These are phyloP conservation scores for Salicornia ramosissima DNA, from an alignment of 148 eudicot species.

Conservation along the genomic window DNA sequence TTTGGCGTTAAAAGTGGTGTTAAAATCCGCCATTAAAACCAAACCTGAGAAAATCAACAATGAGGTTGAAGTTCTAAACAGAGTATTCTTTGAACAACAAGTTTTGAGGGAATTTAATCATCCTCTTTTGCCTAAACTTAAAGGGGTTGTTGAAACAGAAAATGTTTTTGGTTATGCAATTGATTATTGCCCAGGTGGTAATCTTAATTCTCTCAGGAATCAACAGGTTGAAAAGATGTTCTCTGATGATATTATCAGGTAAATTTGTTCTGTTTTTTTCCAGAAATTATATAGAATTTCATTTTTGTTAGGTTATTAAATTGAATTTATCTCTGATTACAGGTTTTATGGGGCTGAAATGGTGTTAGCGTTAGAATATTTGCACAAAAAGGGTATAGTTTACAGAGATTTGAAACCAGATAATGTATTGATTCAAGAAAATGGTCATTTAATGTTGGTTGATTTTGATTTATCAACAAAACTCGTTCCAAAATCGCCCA, in stretches of 20 bases:
- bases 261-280: neutral
- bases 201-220: conserved; percentile 56
- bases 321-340: neutral
- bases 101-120: conserved; percentile 50
- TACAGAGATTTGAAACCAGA: conserved; percentile 91
- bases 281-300: neutral
- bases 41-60: conserved; percentile 3
- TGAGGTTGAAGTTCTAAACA: conserved; percentile 24
- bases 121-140: conserved; percentile 71
- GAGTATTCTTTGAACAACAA: conserved; percentile 50
- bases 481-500: conserved; percentile 45
- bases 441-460: conserved; percentile 80
- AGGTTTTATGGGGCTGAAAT: conserved; percentile 88
- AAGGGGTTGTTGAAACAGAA: conserved; percentile 54
- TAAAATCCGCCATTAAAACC: conserved; percentile 23
- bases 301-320: too few species aligned
- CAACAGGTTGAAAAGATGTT: conserved; percentile 84
- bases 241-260: conserved; percentile 86
- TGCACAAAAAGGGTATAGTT: conserved; percentile 73
- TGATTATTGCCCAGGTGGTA: conserved; percentile 85
- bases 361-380: conserved; percentile 75
- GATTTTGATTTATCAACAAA: conserved; percentile 85
- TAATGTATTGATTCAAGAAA: conserved; percentile 67
- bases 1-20: conserved; percentile 29
- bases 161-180: conserved; percentile 69